Conservation (phyloP, 495 filamentous ascomycete species). For the Aspergillus baeticus region DNA sequence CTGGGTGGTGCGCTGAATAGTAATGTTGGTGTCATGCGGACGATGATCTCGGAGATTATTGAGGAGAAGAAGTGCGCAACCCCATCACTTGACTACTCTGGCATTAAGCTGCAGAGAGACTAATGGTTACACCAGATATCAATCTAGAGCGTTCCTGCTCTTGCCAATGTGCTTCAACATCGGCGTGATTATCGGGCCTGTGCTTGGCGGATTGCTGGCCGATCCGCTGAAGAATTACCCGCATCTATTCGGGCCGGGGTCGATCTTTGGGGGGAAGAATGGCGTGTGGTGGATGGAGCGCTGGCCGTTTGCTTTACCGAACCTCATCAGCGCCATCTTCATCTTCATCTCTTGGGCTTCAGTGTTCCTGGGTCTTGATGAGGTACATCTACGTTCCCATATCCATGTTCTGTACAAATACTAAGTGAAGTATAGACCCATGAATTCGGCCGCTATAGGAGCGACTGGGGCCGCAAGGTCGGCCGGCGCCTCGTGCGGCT, state of each 20-base stretch:
- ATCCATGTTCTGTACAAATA: not conserved
- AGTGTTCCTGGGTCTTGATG: slow-evolving; percentile 59
- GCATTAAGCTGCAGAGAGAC: not conserved
- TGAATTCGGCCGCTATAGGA: slow-evolving; percentile 40
- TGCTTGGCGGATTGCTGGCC: slow-evolving; percentile 67
- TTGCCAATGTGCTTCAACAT: slow-evolving; percentile 78
- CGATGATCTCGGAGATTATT: slow-evolving; percentile 78
- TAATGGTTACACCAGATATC: slow-evolving; percentile 42
- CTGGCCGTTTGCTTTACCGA: slow-evolving; percentile 64
- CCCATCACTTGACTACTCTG: not conserved
- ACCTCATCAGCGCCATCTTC: slow-evolving; percentile 57
- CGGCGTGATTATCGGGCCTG: slow-evolving; percentile 66
- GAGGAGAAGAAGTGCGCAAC: slow-evolving; percentile 57
- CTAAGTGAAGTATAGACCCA: slow-evolving; percentile 42
- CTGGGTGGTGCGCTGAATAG: slow-evolving; percentile 79
- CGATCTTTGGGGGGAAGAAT: slow-evolving; percentile 45
- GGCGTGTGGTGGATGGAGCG: slow-evolving; percentile 60
- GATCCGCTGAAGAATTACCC: slow-evolving; percentile 68
- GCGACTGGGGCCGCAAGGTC: slow-evolving; percentile 51
- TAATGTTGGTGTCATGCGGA: slow-evolving; percentile 78
- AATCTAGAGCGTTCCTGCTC: slow-evolving; percentile 75
- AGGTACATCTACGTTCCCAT: slow-evolving; percentile 37
- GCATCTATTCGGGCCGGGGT: slow-evolving; percentile 61
- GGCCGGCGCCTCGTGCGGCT: slow-evolving; percentile 39
- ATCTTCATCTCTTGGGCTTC: slow-evolving; percentile 45